Evolutionary conservation across 2,329 filamentous ascomycete species (phyloP).

Genomic region (Venturiaceae sp.): DNA sequence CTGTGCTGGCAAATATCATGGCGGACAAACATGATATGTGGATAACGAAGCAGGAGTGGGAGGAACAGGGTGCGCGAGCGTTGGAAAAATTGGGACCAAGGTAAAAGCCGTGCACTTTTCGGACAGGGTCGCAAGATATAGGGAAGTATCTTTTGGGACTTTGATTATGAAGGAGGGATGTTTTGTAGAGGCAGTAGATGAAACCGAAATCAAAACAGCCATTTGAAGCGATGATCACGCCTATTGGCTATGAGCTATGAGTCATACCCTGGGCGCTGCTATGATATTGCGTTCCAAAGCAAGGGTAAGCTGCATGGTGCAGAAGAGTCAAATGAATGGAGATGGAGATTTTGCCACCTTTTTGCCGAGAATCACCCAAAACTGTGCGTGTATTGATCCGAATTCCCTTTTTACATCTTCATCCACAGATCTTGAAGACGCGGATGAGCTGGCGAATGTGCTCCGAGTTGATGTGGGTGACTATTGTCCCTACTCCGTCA

Average conservation of each 20-base stretch:
- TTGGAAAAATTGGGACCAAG: conserved; percentile 82
- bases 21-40: conserved; percentile 99
- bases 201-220: background rate
- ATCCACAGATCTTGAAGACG: no score
- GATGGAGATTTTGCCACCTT: no score
- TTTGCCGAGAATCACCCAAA: no score
- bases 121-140: background rate
- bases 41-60: conserved; percentile 95
- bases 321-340: no score
- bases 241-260: background rate
- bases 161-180: background rate
- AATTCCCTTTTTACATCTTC: no score
- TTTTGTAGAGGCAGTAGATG: background rate
- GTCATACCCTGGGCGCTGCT: background rate
- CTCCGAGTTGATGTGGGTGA: no score
- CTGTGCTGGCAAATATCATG: conserved; percentile 97
- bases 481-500: no score
- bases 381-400: no score
- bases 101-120: background rate
- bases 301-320: no score
- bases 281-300: no score
- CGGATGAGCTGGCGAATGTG: no score
- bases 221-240: background rate
- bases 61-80: conserved; percentile 76
- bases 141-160: background rate